phyloP scores from a whole-genome alignment of 768 basidiomycete genomes.

The Gymnopilus junonius region DNA sequence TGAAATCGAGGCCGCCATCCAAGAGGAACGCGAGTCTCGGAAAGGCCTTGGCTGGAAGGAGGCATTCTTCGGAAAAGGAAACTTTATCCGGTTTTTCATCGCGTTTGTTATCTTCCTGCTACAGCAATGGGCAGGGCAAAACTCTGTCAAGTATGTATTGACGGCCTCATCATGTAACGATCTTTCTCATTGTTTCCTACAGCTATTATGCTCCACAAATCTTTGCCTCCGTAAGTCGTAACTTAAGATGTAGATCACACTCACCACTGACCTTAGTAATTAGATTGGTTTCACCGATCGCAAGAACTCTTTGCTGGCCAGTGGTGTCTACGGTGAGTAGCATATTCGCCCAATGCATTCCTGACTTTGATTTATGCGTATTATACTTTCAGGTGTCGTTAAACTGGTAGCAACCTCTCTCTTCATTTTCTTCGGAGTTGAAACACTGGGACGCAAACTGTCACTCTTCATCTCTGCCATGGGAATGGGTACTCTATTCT shows the following conservation, averaged over 20 bases:
- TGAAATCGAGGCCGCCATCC: constrained; percentile 82
- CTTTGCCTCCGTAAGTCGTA: constrained; percentile 57
- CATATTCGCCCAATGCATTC: too few species aligned
- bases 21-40: constrained; percentile 71
- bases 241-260: too few species aligned
- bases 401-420: constrained; percentile 69
- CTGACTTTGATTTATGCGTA: background rate
- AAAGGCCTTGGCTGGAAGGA: constrained; percentile 68
- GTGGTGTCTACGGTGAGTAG: constrained; percentile 61
- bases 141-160: constrained; percentile 60
- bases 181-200: background rate
- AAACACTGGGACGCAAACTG: constrained; percentile 68
- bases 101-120: constrained; percentile 80
- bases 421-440: constrained; percentile 71
- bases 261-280: background rate
- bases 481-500: constrained; percentile 82
- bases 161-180: too few species aligned
- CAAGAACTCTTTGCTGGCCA: constrained; percentile 67
- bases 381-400: constrained; percentile 35
- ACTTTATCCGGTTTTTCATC: constrained; percentile 82
- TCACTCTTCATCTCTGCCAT: constrained; percentile 75
- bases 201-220: constrained; percentile 79
- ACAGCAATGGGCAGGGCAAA: constrained; percentile 87
- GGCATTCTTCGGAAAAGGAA: constrained; percentile 82
- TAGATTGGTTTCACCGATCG: constrained; percentile 70